These are phyloP conservation scores for Lipomyces yarrowii DNA, from an alignment of 1,139 yeast species.

Conservation along the genomic window DNA sequence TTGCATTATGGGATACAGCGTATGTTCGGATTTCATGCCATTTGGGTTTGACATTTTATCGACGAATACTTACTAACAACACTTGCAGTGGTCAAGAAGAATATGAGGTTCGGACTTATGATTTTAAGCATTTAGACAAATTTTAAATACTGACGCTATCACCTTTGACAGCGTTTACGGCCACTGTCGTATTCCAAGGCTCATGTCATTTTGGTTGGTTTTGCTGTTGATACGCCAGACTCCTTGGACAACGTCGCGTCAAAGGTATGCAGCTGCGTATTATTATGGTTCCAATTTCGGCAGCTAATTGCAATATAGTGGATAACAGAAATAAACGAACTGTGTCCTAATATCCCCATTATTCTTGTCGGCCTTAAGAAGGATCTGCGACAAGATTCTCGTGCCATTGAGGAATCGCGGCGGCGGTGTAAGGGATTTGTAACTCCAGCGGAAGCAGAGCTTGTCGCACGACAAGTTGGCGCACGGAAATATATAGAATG, in stretches of 20 bases:
- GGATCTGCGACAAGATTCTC: conserved; percentile 82
- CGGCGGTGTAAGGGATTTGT: conserved; percentile 79
- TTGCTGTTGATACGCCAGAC: conserved; percentile 65
- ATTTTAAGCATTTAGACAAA: not conserved
- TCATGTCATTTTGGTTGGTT: conserved; percentile 68
- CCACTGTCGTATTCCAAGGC: conserved; percentile 71
- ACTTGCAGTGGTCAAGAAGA: conserved; percentile 75
- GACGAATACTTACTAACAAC: not conserved
- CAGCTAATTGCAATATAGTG: conserved; percentile 44
- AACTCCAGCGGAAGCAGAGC: conserved; percentile 61
- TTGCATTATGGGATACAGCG: conserved; percentile 96
- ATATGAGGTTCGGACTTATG: conserved; percentile 39
- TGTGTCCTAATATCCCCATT: conserved; percentile 79
- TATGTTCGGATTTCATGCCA: conserved; percentile 30
- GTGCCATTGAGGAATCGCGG: conserved; percentile 73
- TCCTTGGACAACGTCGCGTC: conserved; percentile 63
- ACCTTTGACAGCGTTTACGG: conserved; percentile 50
- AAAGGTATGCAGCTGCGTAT: conserved; percentile 33
- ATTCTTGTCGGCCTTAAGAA: conserved; percentile 88
- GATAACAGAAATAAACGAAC: conserved; percentile 77
- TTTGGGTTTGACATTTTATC: not conserved
- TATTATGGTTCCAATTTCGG: not conserved
- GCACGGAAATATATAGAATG: conserved; percentile 88
- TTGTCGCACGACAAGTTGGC: conserved; percentile 84
- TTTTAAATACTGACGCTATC: not conserved